Evolutionary conservation across 495 filamentous ascomycete genomes (phyloP), one percentile per base, ranked within the genome.

Genomic region (Aspergillus nanangensis): DNA sequence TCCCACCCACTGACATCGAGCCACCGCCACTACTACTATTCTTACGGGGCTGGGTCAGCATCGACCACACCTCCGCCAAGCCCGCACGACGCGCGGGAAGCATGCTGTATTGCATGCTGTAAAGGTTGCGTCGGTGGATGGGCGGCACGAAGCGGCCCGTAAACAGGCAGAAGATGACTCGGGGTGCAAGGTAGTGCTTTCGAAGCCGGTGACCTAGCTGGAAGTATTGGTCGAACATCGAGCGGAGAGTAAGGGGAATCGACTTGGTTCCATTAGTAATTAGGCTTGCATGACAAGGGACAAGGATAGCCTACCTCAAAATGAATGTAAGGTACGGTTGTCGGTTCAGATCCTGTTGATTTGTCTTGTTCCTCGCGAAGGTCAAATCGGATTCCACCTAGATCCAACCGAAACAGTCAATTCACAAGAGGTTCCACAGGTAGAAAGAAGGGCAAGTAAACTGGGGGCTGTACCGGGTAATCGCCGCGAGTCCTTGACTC

Each of bases 81-180:
- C 87, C 80, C 0, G 87, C 88, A 5, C 93, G 73, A 32, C 74
- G 81, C 9, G 87, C 83, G 4, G 93, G 93, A 23, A 99, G 74
- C 94, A 97, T 97, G 69, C 87, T 93, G 67, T 99, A 99, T 66
- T 99, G 93, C 56, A 99, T 81, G 47, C 88, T 91, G 67, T 99
- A 99, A 35, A 99, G 73, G 58, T 90, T 95, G 58, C 90, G 90
- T 8, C 93, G 78, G 61, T 95, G 90, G 25, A 99, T 92, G 0
- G 94, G 92, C 4, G 88, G 88, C 19, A 86, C 88, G 50, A 96
- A 95, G 39, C 83, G 86, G 48, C 93, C 93, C 1, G 90, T 96
- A 21, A 90, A 71, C 2, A 99, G 80, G 45, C 87, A 90, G 41
- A 93, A 77, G 41, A 96, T 78, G 15, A 99, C 94, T 13, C 81